A percentile compares a stretch with the other conserved stretches of the same genome.
These are phyloP conservation scores for Sporisorium graminicola DNA, from an alignment of 1,284 basidiomycete species.

Conservation along the genomic window DNA sequence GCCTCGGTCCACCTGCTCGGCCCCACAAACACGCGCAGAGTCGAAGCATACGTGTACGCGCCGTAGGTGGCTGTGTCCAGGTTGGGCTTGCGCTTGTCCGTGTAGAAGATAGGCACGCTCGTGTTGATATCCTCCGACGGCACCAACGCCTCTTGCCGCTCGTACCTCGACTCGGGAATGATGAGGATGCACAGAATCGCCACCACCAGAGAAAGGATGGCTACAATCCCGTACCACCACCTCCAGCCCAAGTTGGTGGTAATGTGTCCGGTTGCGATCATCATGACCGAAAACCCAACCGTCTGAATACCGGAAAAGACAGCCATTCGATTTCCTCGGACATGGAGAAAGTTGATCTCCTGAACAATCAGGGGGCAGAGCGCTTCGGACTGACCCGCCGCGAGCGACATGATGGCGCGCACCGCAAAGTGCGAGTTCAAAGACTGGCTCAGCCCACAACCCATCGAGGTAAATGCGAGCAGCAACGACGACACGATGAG, in stretches of 20 bases:
- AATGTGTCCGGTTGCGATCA: slow-evolving; percentile 14
- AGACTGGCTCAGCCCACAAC: slow-evolving; percentile 6
- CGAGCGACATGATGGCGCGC: slow-evolving; percentile 8
- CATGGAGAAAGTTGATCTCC: slow-evolving; percentile 14
- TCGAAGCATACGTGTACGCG: slow-evolving; percentile 4
- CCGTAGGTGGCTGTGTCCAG: slow-evolving; percentile 10
- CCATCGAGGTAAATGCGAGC: slow-evolving; percentile 12
- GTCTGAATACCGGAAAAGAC: slow-evolving; percentile 12
- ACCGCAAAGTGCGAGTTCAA: slow-evolving; percentile 8
- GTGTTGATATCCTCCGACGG: slow-evolving; percentile 6
- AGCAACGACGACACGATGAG: slow-evolving; percentile 10
- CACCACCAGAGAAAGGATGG: slow-evolving; percentile 9
- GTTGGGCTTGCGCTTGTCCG: slow-evolving; percentile 13
- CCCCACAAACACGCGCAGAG: slow-evolving; percentile 4
- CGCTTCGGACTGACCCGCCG: slow-evolving; percentile 10
- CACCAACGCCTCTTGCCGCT: slow-evolving; percentile 9
- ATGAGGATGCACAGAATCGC: neutral
- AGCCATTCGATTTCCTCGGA: slow-evolving; percentile 11
- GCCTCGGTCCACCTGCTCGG: neutral
- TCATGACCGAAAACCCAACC: slow-evolving; percentile 3
- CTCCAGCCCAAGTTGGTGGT: slow-evolving; percentile 3
- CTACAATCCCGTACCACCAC: slow-evolving; percentile 10
- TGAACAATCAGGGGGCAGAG: slow-evolving; percentile 9
- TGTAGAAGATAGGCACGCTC: slow-evolving; percentile 8
- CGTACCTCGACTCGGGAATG: slow-evolving; percentile 8